These are phyloP conservation scores for Chloris gayana DNA, from an alignment of 176 grass and related monocot genomes.

Conservation along the genomic window DNA sequence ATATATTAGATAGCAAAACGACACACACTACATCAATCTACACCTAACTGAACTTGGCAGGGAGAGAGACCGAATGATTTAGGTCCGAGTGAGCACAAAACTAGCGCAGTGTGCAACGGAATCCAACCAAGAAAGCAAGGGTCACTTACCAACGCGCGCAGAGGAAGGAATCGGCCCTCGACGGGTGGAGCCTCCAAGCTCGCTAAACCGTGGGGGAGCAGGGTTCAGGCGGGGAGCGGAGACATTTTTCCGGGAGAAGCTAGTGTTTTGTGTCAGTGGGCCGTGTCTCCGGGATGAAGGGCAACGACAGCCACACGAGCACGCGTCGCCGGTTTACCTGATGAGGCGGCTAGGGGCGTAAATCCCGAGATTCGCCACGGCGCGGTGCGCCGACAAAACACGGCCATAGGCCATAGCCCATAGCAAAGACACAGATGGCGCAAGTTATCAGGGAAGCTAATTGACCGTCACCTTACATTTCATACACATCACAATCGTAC, in stretches of 20 bases:
- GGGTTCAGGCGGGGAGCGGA: background rate
- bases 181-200: background rate
- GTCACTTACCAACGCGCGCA: background rate
- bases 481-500: too few species aligned
- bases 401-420: too few species aligned
- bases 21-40: background rate
- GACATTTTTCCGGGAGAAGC: background rate
- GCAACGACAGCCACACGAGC: background rate
- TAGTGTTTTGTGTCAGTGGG: background rate
- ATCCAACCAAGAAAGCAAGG: background rate
- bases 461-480: too few species aligned
- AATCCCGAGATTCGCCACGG: too few species aligned
- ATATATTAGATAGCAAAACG: background rate
- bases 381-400: too few species aligned
- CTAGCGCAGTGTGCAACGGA: background rate
- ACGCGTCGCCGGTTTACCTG: background rate
- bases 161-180: background rate
- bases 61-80: background rate
- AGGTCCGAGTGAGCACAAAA: background rate
- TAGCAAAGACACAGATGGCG: too few species aligned
- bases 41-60: background rate
- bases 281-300: background rate
- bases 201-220: background rate
- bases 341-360: background rate
- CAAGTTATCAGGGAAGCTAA: too few species aligned